Evolutionary conservation across 2,329 filamentous ascomycete genomes (phyloP).

Genomic region (Domatiomyces catenatus): DNA sequence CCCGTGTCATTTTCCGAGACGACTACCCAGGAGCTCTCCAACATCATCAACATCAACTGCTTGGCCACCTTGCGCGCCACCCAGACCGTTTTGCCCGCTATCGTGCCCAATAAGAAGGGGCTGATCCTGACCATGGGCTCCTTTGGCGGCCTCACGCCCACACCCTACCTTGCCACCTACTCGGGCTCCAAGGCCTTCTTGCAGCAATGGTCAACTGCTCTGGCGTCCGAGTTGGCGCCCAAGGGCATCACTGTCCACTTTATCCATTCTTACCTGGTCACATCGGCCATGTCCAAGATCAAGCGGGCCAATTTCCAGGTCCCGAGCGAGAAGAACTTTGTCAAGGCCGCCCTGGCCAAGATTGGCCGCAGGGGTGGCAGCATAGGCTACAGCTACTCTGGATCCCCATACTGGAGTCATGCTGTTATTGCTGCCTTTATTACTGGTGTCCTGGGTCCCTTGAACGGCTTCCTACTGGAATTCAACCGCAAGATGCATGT

Average conservation of each 20-base stretch:
- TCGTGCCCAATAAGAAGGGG: constrained; percentile 70
- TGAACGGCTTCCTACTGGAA: constrained; percentile 40
- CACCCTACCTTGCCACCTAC: constrained; percentile 86
- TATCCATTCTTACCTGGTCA: constrained; percentile 82
- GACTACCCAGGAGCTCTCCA: constrained; percentile 59
- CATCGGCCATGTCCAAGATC: constrained; percentile 94
- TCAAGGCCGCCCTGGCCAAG: constrained; percentile 61
- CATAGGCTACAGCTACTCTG: constrained; percentile 65
- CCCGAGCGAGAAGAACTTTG: constrained; percentile 69
- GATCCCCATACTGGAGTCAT: constrained; percentile 88
- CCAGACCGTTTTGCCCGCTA: constrained; percentile 65
- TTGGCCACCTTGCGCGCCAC: constrained; percentile 78
- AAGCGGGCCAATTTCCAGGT: constrained; percentile 62
- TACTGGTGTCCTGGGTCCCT: constrained; percentile 40
- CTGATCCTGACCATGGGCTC: constrained; percentile 95
- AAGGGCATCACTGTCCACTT: constrained; percentile 80
- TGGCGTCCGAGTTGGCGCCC: constrained; percentile 67
- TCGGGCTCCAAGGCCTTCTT: constrained; percentile 96
- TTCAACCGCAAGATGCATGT: constrained; percentile 60
- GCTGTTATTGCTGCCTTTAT: constrained; percentile 75
- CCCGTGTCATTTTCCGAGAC: constrained; percentile 80
- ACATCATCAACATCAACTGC: constrained; percentile 94
- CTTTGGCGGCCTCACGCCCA: constrained; percentile 83
- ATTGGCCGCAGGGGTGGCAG: constrained; percentile 64
- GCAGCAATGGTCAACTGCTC: constrained; percentile 82